Conservation (phyloP, 1,139 yeast species). For the Pichia sp. region DNA sequence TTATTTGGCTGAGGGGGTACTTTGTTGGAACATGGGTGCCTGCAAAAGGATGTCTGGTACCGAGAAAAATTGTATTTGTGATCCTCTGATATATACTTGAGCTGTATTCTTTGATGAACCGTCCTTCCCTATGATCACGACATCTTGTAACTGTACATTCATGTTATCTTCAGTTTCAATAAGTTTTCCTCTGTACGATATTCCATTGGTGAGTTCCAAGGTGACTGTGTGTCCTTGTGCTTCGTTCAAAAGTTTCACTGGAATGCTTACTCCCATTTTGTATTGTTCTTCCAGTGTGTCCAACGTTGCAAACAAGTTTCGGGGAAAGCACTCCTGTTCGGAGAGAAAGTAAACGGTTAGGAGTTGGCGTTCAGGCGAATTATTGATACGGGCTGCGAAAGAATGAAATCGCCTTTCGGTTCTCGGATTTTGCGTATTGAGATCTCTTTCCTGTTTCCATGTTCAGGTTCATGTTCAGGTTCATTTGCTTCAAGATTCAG, state of each 20-base stretch:
- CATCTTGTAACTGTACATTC: constrained; percentile 86
- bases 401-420: no score
- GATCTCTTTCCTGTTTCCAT: no score
- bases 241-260: constrained; percentile 81
- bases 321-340: neutral
- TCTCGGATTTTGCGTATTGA: no score
- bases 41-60: constrained; percentile 84
- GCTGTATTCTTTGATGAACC: constrained; percentile 75
- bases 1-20: no score
- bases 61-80: constrained; percentile 75
- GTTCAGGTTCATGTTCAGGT: no score
- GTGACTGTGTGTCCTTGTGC: constrained; percentile 86
- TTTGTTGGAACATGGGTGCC: constrained; percentile 66
- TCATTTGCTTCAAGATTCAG: no score
- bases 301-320: no score
- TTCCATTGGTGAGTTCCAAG: constrained; percentile 79
- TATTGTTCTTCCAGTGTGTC: no score
- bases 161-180: constrained; percentile 70
- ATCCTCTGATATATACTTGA: constrained; percentile 87
- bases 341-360: no score
- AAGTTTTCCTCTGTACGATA: constrained; percentile 79
- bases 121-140: constrained; percentile 67
- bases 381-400: no score
- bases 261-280: constrained; percentile 31
- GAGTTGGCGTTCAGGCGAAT: no score